A percentile compares a stretch with the other conserved stretches of the same genome.
Evolutionary conservation across 2,329 filamentous ascomycete species (phyloP).

Genomic region (Penicillium oxalicum): DNA sequence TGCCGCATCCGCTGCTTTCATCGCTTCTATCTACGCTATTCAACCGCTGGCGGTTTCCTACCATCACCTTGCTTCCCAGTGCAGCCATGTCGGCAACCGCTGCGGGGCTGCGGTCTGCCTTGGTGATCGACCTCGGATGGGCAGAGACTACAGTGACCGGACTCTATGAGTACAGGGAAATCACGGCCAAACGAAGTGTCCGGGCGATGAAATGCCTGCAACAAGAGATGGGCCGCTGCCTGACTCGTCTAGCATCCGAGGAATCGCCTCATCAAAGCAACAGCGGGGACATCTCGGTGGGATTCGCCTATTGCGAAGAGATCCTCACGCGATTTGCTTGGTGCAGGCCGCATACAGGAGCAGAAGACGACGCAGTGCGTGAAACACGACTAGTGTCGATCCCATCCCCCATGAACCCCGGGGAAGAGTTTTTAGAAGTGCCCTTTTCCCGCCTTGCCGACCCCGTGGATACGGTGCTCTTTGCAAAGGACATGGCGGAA

Average conservation of each 20-base stretch:
- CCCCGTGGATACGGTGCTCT: constrained; percentile 69
- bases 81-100: constrained; percentile 69
- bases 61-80: constrained; percentile 71
- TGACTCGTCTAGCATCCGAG: constrained; percentile 22
- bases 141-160: constrained; percentile 78
- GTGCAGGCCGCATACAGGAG: constrained; percentile 49
- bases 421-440: constrained; percentile 48
- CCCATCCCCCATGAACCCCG: constrained; percentile 40
- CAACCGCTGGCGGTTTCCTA: constrained; percentile 69
- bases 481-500: constrained; percentile 50
- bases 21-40: constrained; percentile 73
- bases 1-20: constrained; percentile 73
- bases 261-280: constrained; percentile 26
- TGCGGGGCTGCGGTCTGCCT: constrained; percentile 75
- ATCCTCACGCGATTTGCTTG: constrained; percentile 69
- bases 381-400: constrained; percentile 39
- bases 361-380: neutral
- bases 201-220: constrained; percentile 69
- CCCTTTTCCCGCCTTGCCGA: constrained; percentile 65
- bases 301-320: constrained; percentile 78
- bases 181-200: constrained; percentile 62
- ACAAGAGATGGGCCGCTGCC: constrained; percentile 55
- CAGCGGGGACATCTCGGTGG: constrained; percentile 42
- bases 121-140: constrained; percentile 91
- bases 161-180: constrained; percentile 84